Evolutionary conservation across 495 filamentous ascomycete genomes (phyloP), one percentile per base, ranked within the genome.

Genomic region (Trypethelium eluteriae): DNA sequence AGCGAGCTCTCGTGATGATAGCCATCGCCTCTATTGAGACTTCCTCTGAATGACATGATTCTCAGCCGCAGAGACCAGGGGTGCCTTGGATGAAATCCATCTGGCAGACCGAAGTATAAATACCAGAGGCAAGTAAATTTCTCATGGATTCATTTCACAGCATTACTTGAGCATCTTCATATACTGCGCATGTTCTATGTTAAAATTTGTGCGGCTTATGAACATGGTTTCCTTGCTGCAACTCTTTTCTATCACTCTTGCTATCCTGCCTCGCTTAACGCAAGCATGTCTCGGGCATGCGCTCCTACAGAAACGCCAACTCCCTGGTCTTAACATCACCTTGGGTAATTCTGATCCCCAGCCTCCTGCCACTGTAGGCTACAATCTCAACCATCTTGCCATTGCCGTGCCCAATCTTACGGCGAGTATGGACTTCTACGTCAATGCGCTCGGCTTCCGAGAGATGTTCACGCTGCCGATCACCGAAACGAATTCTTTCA

Each of bases 401-500:
- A 71, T 83, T 64, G 73, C 76, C 63, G 77, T 81, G 59, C 69
- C 68, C 62, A 73, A 82, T 62, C 76, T 79, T 11, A 64, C 69
- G 35, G 73, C 70, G 64, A 79, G 76, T 7, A 71, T 80, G 0
- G 69, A 77, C 67, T 83, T 81, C 75, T 83, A 83, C 64, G 72
- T 76, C 61, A 68, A 78, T 56, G 74, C 80, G 12, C 74, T 83
- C 59, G 81, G 81, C 63, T 79, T 83, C 76, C 80, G 79, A 32
- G 72, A 78, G 11, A 70, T 82, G 50, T 83, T 80, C 71, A 79
- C 77, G 14, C 68, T 70, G 59, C 72, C 34, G 74, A 67, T 65
- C 18, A 36, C 3, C 53, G 53, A 59, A 9, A 36, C 34, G n/a
- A 3, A 34, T 36, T 59, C 53, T 7, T 59, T 76, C 62, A 71